Base-by-base conservation (phyloP, 257 asterid species). In the Forsythia suspensa region DNA sequence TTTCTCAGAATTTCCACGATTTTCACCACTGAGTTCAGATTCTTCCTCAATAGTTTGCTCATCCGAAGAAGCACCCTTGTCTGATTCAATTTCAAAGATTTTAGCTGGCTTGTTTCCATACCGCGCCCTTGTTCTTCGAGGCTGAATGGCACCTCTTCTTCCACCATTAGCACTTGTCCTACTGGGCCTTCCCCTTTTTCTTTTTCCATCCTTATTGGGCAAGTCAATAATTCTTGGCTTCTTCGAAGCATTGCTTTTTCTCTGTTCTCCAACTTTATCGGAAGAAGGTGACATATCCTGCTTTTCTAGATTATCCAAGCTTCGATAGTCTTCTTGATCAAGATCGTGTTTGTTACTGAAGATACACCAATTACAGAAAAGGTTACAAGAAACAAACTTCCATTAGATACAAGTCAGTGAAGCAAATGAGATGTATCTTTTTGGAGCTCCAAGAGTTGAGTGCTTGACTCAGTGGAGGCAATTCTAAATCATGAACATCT, bases 41-140 rank as follows among this genome's bases (percentile, higher is more conserved):
- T 77, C 86, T 43, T 80, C 75, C 74, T 82, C 77, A 40, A 20
- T 21, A 42, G 42, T 73, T 41, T 15, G 78, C 38, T 79, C 85
- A 24, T 75, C 81, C 38, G 83, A 76, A 70, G 89, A 78, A 70
- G 82, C 82, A 79, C 42, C 77, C 59, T 87, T 78, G 82, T 89
- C 95, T 16, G 95, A 89, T 84, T 90, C 93, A 72, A 80, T 75
- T 76, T 85, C 97, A 75, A 41, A 20, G 71, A 94, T 90, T 86
- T 89, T 92, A 71, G 93, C 94, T 21, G 90, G 88, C 76, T 83
- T 91, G 83, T 84, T 85, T 59, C 88, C 89, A 3, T 46, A 76
- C 61, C 90, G 90, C 43, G 90, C 76, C 75, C 91, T 85, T 41
- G 83, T 78, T 81, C 90, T 90, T 59, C 88, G 84, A 20, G 92